Percentiles rank a stretch among this genome's conserved stretches.
phyloP scores from a whole-genome alignment of 108 stramenopile genomes.

The Aureococcus anophagefferens region DNA sequence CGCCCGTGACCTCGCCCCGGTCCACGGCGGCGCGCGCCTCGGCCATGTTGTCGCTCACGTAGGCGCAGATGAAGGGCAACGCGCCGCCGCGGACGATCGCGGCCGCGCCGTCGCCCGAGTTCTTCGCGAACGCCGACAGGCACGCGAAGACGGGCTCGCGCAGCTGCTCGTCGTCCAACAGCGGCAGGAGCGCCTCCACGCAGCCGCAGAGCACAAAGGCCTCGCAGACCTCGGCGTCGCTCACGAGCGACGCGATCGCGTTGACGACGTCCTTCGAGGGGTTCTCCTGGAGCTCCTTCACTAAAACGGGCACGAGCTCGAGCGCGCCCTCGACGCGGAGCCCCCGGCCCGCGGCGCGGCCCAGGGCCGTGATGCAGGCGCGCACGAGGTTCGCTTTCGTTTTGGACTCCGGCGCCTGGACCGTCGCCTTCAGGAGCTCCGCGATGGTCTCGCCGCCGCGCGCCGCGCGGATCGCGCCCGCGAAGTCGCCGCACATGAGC shows the following conservation, averaged over 20 bases:
- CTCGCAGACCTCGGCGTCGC: conserved; percentile 1
- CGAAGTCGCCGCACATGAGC: too few species aligned
- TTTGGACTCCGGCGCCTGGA: too few species aligned
- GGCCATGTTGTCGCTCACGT: conserved; percentile 7
- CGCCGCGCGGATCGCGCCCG: too few species aligned
- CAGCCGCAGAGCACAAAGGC: not conserved
- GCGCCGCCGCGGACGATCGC: not conserved
- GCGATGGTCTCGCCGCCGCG: too few species aligned
- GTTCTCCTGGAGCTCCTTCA: conserved; percentile 5
- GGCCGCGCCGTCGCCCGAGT: not conserved
- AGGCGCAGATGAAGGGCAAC: too few species aligned
- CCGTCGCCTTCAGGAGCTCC: too few species aligned
- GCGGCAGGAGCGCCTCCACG: conserved; percentile 11
- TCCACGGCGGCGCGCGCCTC: not conserved
- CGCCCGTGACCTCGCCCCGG: not conserved
- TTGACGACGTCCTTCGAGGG: conserved; percentile 7
- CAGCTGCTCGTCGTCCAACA: conserved; percentile 3
- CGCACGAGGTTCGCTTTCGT: too few species aligned
- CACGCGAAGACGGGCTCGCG: not conserved
- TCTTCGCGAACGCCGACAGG: not conserved
- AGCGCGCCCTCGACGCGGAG: not conserved
- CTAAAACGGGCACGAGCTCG: conserved; percentile 5
- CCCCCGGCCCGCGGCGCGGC: conserved; percentile 2
- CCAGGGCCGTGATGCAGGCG: conserved; percentile 10
- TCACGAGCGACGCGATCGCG: not conserved